Conservation (phyloP, 306 rosid species). For the Inga laurina region DNA sequence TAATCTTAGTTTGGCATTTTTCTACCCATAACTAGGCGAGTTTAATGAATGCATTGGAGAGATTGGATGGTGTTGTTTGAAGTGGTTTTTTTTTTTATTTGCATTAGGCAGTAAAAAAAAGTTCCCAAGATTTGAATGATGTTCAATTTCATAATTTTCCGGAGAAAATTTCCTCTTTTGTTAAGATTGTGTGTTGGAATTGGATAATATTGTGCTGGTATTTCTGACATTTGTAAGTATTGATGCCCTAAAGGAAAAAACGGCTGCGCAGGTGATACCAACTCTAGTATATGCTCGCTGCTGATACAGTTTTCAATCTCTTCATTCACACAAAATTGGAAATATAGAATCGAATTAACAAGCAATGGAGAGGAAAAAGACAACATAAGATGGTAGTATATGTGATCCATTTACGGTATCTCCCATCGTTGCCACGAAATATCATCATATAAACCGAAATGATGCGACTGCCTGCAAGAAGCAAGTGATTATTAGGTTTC, state of each 20-base stretch:
- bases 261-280: background rate
- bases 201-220: conserved; percentile 4
- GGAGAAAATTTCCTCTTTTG: background rate
- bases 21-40: background rate
- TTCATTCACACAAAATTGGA: background rate
- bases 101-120: background rate
- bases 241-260: background rate
- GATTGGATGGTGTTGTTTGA: too few species aligned
- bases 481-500: conserved; percentile 29
- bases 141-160: background rate
- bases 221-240: background rate
- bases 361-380: background rate
- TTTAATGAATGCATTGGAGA: background rate
- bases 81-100: too few species aligned
- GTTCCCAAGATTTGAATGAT: background rate
- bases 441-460: conserved; percentile 57
- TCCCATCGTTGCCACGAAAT: conserved; percentile 8
- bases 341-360: background rate
- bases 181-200: conserved; percentile 35
- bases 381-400: background rate
- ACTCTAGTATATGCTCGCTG: background rate
- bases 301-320: background rate
- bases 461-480: conserved; percentile 78
- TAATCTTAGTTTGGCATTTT: background rate
- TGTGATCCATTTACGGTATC: background rate